Evolutionary conservation across 768 basidiomycete genomes (phyloP), one percentile per base, ranked within the genome.

Genomic region (Suillus paluster): DNA sequence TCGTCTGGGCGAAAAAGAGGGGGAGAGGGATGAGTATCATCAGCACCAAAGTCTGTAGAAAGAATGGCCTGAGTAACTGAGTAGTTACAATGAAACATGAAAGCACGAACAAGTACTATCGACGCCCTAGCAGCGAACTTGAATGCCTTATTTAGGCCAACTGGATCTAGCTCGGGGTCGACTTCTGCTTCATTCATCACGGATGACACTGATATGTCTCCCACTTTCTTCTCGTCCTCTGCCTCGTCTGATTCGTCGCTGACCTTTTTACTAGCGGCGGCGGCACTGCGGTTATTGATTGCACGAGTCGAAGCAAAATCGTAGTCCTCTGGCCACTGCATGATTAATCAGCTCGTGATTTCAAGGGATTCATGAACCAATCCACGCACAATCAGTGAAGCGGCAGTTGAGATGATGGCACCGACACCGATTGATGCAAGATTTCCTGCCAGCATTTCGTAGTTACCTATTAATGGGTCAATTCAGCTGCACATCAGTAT

Each of bases 381-480:
- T 25, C 5, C 8, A 75, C 86, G 61, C 69, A 90, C 89, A 25
- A 95, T 78, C 50, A 86, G 72, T 0, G 94, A 93, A 39, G 82
- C 75, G 4, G 75, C 78, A 25, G 87, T 80, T 3, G 94, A 83
- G 64, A 97, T 79, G 59, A 97, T 88, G 4, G 84, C 93, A 9
- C 94, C 92, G 14, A 91, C 80, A 30, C 85, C 90, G 65, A 96
- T 92, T 2, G 93, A 88, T 2, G 88, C 89, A n/a, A 97, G 77
- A 75, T 96, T 95, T 3, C 95, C 95, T 0, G 93, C 88, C 17
- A 97, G 81, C 94, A 97, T 96, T 69, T 85, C 83, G 60, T 80
- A 80, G 71, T 86, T 83, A 21, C 79, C 81, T 74, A 60, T 55
- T 34, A 27, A 58, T 27, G 39, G 7, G 10, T 25, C 21, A 38